Conservation (phyloP, 2,329 filamentous ascomycete genomes). For the Colletotrichum karsti region DNA sequence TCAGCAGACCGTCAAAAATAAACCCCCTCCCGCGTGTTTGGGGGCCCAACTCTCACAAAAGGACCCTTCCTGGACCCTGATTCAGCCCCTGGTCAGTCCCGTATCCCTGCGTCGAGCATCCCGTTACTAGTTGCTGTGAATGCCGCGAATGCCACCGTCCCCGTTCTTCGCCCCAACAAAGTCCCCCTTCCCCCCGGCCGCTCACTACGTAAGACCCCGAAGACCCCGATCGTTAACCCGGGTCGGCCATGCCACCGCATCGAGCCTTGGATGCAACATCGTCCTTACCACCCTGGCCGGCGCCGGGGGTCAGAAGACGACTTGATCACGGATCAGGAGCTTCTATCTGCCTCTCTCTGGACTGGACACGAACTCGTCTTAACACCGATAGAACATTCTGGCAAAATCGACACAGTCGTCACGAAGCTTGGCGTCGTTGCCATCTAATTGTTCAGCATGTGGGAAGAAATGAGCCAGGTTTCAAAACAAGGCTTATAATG, state of each 20-base stretch:
- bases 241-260: constrained; percentile 13
- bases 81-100: constrained; percentile 21
- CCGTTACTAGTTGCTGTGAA: no score
- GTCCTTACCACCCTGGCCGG: neutral
- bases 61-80: constrained; percentile 22
- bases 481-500: neutral
- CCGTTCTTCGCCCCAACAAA: neutral
- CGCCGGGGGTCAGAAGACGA: neutral
- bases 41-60: neutral
- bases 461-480: neutral
- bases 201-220: constrained; percentile 17
- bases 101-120: constrained; percentile 25
- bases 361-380: neutral
- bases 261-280: constrained; percentile 24
- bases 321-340: neutral
- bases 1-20: neutral
- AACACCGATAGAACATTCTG: constrained; percentile 11
- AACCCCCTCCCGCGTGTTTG: neutral
- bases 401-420: neutral
- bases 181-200: neutral
- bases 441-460: neutral
- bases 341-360: no score
- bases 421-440: neutral
- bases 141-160: neutral
- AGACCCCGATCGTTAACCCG: constrained; percentile 14